Conservation (phyloP, 2,329 filamentous ascomycete species). For the Colletotrichum lentis region DNA sequence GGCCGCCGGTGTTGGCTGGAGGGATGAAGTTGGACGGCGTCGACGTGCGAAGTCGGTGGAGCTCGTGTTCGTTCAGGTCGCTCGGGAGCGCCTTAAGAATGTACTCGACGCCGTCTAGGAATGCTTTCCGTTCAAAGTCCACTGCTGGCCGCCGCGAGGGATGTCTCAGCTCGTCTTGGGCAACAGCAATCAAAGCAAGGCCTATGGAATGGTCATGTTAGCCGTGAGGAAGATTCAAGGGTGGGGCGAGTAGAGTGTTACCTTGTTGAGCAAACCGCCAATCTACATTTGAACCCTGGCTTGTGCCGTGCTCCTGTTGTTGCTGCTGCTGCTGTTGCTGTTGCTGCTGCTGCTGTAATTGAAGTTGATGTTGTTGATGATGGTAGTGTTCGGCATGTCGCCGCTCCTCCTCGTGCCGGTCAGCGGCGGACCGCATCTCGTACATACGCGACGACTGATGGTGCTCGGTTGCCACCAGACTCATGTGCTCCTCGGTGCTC, state of each 20-base stretch:
- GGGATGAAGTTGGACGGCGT: slow-evolving; percentile 51
- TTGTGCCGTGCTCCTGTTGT: slow-evolving; percentile 24
- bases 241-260: slow-evolving; percentile 30
- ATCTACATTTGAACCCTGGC: slow-evolving; percentile 45
- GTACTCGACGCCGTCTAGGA: slow-evolving; percentile 70
- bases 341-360: not conserved
- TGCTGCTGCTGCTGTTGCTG: not conserved
- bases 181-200: slow-evolving; percentile 29
- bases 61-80: slow-evolving; percentile 64
- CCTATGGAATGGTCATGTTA: slow-evolving; percentile 12
- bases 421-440: slow-evolving; percentile 18
- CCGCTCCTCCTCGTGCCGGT: slow-evolving; percentile 21
- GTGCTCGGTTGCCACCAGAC: slow-evolving; percentile 29
- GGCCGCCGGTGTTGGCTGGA: slow-evolving; percentile 32
- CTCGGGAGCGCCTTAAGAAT: slow-evolving; percentile 69
- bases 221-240: too few species aligned
- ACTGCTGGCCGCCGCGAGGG: slow-evolving; percentile 28
- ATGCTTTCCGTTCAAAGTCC: slow-evolving; percentile 63
- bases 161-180: slow-evolving; percentile 32
- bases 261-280: slow-evolving; percentile 49
- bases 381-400: slow-evolving; percentile 10
- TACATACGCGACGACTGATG: slow-evolving; percentile 26
- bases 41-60: slow-evolving; percentile 59
- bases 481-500: slow-evolving; percentile 35
- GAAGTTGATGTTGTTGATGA: slow-evolving; percentile 26